These are phyloP conservation scores for Chaetomium tenue DNA, from an alignment of 495 filamentous ascomycete genomes.

Conservation along the genomic window DNA sequence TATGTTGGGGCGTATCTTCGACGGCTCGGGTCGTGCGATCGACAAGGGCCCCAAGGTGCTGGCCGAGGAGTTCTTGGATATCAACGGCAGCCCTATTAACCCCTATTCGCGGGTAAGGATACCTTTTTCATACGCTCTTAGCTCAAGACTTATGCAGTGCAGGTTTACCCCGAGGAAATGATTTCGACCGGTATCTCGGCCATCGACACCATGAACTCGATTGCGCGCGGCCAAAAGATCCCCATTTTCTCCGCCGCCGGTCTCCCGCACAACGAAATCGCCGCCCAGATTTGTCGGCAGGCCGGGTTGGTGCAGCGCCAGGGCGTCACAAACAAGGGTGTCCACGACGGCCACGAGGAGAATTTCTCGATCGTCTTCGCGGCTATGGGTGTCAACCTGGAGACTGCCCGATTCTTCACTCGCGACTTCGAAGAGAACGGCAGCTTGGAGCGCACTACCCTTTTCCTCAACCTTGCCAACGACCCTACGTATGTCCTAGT, in stretches of 20 bases:
- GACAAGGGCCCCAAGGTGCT: constrained; percentile 99
- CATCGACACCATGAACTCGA: constrained; percentile 99
- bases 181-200: constrained; percentile 99
- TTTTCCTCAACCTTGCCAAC: constrained; percentile 98
- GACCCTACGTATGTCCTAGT: constrained; percentile 80
- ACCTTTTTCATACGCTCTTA: neutral
- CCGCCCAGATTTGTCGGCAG: constrained; percentile 95
- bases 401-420: constrained; percentile 97
- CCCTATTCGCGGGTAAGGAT: constrained; percentile 84
- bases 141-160: constrained; percentile 21
- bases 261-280: constrained; percentile 98
- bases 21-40: constrained; percentile 94
- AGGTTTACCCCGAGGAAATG: constrained; percentile 99
- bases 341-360: constrained; percentile 95
- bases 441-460: constrained; percentile 90
- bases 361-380: constrained; percentile 99
- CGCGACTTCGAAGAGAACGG: constrained; percentile 99
- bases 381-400: constrained; percentile 99
- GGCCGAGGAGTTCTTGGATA: constrained; percentile 96
- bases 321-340: constrained; percentile 76
- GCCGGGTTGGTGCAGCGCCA: constrained; percentile 85
- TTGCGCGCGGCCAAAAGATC: constrained; percentile 99
- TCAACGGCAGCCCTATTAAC: constrained; percentile 99
- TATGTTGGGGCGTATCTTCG: constrained; percentile 98
- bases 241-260: constrained; percentile 98